Percentiles rank a stretch among this genome's conserved stretches.
Evolutionary conservation across 1,284 basidiomycete species (phyloP).

Genomic region (Ustilago loliicola): DNA sequence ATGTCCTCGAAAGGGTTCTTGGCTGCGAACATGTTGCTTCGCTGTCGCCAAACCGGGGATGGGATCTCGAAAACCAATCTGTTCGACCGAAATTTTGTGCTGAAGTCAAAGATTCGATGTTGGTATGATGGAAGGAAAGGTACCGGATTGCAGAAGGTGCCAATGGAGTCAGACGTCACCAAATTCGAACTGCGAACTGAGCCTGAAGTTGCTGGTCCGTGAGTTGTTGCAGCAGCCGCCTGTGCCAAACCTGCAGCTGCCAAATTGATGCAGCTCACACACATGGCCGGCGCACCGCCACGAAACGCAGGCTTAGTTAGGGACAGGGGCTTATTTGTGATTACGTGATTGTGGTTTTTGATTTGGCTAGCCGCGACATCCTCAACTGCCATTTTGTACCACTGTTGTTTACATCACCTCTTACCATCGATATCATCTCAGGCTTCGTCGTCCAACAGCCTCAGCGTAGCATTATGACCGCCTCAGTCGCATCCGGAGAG

Average conservation of each 20-base stretch:
- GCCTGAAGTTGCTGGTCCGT: conserved; percentile 20
- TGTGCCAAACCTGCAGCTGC: conserved; percentile 19
- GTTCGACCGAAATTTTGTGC: background rate
- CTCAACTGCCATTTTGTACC: conserved; percentile 28
- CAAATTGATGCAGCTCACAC: conserved; percentile 2
- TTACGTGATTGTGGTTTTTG: conserved; percentile 21
- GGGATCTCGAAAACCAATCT: background rate
- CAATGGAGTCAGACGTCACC: background rate
- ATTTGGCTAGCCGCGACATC: background rate
- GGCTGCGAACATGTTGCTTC: conserved; percentile 67
- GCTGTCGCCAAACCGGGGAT: background rate
- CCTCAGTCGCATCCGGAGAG: conserved; percentile 1
- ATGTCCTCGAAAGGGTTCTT: conserved; percentile 91
- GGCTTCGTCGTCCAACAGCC: background rate
- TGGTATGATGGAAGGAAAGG: background rate
- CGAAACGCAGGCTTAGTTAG: conserved; percentile 5
- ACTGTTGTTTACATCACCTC: background rate
- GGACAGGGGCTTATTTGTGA: conserved; percentile 12
- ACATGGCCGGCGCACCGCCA: conserved; percentile 13
- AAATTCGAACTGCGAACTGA: background rate
- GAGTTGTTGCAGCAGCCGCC: conserved; percentile 10
- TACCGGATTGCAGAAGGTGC: background rate
- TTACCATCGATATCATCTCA: background rate
- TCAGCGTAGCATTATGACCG: conserved; percentile 4
- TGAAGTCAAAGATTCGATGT: background rate